These are phyloP conservation scores for Coleophoma cylindrospora DNA, from an alignment of 2,329 filamentous ascomycete genomes.

Conservation along the genomic window DNA sequence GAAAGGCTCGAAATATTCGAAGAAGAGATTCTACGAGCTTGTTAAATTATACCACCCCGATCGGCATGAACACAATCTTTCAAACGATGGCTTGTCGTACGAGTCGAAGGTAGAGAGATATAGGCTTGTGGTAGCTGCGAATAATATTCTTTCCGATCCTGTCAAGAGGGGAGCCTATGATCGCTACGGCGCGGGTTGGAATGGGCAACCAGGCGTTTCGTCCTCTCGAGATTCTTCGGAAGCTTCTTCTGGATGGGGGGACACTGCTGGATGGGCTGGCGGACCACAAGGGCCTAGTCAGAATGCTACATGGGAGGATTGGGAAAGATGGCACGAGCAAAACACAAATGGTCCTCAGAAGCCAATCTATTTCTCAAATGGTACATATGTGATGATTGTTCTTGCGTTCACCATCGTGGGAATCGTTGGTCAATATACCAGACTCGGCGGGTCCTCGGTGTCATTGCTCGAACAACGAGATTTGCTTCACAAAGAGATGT, in stretches of 20 bases:
- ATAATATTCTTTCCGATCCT: conserved; percentile 81
- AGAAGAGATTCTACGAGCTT: conserved; percentile 79
- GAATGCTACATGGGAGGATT: conserved; percentile 98
- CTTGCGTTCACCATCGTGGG: conserved; percentile 64
- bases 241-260: conserved; percentile 18
- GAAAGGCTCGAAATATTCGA: conserved; percentile 67
- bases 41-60: conserved; percentile 98
- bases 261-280: conserved; percentile 18
- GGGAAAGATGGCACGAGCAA: conserved; percentile 73
- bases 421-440: conserved; percentile 65
- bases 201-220: conserved; percentile 34
- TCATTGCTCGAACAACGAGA: conserved; percentile 62
- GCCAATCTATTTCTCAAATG: conserved; percentile 69
- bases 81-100: conserved; percentile 45
- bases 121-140: conserved; percentile 79
- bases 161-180: conserved; percentile 79
- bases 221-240: conserved; percentile 20
- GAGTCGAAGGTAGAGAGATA: conserved; percentile 79
- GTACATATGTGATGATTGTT: conserved; percentile 70
- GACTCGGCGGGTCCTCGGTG: conserved; percentile 58
- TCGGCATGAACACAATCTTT: conserved; percentile 36
- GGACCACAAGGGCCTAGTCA: conserved; percentile 40
- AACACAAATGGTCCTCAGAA: conserved; percentile 41
- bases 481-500: conserved; percentile 60
- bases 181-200: conserved; percentile 76